Conservation (phyloP, 1,284 basidiomycete genomes). For the Rhizoctonia solani region DNA sequence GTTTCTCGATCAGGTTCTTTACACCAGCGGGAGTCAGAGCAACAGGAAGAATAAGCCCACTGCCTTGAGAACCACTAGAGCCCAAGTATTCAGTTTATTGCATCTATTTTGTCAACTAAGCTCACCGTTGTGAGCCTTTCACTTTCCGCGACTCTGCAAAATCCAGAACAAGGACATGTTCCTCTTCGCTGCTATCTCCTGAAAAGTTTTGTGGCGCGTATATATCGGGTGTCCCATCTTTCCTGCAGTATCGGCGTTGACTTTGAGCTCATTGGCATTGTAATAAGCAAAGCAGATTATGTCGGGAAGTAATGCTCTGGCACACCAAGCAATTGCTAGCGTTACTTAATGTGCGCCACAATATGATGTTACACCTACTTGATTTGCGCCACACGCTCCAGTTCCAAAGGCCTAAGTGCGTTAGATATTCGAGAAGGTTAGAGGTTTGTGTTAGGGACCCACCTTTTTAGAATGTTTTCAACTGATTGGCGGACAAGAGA, state of each 20-base stretch:
- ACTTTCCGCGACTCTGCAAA: conserved; percentile 55
- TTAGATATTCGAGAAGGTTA: not conserved
- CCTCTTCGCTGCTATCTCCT: conserved; percentile 49
- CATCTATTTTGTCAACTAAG: conserved; percentile 40
- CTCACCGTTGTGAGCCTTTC: conserved; percentile 38
- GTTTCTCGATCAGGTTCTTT: conserved; percentile 72
- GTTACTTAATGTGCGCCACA: not conserved
- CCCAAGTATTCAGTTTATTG: not conserved
- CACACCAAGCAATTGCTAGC: not conserved
- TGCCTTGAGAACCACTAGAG: conserved; percentile 40
- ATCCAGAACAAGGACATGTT: conserved; percentile 74
- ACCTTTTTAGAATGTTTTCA: conserved; percentile 77
- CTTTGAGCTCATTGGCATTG: conserved; percentile 63
- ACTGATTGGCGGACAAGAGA: conserved; percentile 75
- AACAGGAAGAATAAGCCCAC: conserved; percentile 53
- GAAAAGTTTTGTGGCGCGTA: conserved; percentile 38
- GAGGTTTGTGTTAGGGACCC: conserved; percentile 37
- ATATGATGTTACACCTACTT: conserved; percentile 60
- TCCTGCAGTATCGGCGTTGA: conserved; percentile 52
- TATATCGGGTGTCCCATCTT: conserved; percentile 42
- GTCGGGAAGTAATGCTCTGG: conserved; percentile 77
- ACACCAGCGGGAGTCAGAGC: conserved; percentile 60
- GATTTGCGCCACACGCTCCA: conserved; percentile 78
- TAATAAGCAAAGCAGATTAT: conserved; percentile 84
- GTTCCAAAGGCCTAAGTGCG: conserved; percentile 68